Evolutionary conservation across 208 protist species (phyloP), one percentile per base, ranked within the genome.

Genomic region (Trypanosoma melophagium): DNA sequence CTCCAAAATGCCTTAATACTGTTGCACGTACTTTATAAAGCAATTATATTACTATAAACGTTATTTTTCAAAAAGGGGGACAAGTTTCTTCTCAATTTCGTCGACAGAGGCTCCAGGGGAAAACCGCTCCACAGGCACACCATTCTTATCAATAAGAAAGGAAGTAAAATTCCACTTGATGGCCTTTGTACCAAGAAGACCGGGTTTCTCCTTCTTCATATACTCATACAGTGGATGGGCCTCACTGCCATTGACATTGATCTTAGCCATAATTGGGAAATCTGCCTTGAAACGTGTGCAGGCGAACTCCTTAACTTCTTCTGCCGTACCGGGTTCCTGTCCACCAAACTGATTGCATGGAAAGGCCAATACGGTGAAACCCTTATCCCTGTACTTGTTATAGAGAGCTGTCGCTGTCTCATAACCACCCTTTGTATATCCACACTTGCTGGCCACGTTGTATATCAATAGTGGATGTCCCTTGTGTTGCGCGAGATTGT

Each of bases 81-180:
- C 42, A 7, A 94, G 44, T 49, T 83, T 74, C 14, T 77, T 59
- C 58, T 92, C 89, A 44, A 94, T 80, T 40, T 83, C 79, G n/a
- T 71, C 65, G 31, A 68, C 40, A n/a, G 60, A 80, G 38, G 77
- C 62, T 2, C 71, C 86, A 28, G 89, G 77, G 5, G 77, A 71
- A n/a, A 90, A 96, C 54, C 90, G 87, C 28, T 63, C 42, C 62
- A 92, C 80, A 17, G 84, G 74, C 16, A 81, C 60, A 31, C 90
- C 90, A 54, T 93, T 75, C 31, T 71, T 60, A 63, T 94, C 79
- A 55, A 91, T 76, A 40, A 97, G 76, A 66, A 98, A 98, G 16
- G 90, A 95, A 3, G 93, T 96, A 79, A 97, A 98, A 77, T 98
- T 98, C 94, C 95, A 97, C 79, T 95, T 97, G 56, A 98, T 86